A percentile compares a stretch with the other conserved stretches of the same genome.
These are phyloP conservation scores for Metschnikowia sp. DNA, from an alignment of 805 yeast genomes.

Conservation along the genomic window DNA sequence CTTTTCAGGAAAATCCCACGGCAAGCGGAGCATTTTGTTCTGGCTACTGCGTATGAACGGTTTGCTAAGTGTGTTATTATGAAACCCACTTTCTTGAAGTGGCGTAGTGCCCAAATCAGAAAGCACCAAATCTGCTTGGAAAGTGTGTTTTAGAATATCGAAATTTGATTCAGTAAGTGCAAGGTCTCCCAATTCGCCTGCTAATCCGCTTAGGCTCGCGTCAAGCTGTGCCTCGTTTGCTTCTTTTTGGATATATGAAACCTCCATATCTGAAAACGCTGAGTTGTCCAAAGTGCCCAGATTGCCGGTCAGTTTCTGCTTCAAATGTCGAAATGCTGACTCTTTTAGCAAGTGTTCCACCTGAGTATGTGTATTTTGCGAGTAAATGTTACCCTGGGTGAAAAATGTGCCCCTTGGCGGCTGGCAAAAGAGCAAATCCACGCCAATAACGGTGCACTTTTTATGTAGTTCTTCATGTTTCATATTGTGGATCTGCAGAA, in stretches of 20 bases:
- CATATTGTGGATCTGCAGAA: constrained; percentile 29
- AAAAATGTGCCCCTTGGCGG: constrained; percentile 82
- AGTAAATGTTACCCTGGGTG: constrained; percentile 84
- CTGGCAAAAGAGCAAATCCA: constrained; percentile 63
- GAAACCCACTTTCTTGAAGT: constrained; percentile 36
- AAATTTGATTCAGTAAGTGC: neutral
- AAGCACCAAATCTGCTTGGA: constrained; percentile 34
- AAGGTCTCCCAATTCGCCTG: neutral
- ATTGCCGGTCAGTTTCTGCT: neutral
- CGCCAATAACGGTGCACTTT: constrained; percentile 36
- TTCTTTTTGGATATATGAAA: constrained; percentile 30
- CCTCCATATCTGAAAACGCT: neutral
- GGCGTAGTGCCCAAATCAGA: constrained; percentile 36
- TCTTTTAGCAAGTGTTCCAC: constrained; percentile 13
- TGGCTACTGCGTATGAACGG: constrained; percentile 31
- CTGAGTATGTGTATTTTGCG: constrained; percentile 24
- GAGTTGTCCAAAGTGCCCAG: constrained; percentile 1
- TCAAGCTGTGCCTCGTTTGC: constrained; percentile 23
- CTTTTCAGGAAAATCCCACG: constrained; percentile 24
- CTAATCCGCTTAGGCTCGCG: constrained; percentile 19
- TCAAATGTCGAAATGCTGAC: constrained; percentile 6
- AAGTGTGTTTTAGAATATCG: constrained; percentile 2
- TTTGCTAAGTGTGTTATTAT: constrained; percentile 32
- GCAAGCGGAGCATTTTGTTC: constrained; percentile 25
- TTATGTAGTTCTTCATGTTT: constrained; percentile 25